These are phyloP conservation scores for Byssochlamys sp. DNA, from an alignment of 2,329 filamentous ascomycete genomes.

Conservation along the genomic window DNA sequence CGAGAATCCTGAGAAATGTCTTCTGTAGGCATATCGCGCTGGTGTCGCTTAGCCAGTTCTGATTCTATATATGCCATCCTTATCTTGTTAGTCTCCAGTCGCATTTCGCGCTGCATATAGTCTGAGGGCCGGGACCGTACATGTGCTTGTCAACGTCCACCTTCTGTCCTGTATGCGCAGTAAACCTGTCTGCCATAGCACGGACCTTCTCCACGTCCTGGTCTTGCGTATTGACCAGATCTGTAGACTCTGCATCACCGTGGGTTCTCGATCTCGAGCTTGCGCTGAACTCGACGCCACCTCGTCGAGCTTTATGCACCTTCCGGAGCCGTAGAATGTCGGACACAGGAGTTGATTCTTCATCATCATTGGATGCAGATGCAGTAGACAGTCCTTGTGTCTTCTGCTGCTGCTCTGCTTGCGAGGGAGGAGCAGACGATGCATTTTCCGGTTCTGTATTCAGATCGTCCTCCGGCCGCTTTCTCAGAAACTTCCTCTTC, in stretches of 20 bases:
- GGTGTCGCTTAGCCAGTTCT: slow-evolving; percentile 49
- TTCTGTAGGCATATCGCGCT: slow-evolving; percentile 13
- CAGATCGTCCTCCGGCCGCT: slow-evolving; percentile 23
- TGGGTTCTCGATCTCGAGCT: slow-evolving; percentile 15
- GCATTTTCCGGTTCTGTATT: slow-evolving; percentile 1
- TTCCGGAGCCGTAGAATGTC: slow-evolving; percentile 32
- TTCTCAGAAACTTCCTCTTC: slow-evolving; percentile 42
- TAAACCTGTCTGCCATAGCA: slow-evolving; percentile 44
- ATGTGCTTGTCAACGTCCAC: slow-evolving; percentile 54
- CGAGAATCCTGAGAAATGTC: slow-evolving; percentile 3
- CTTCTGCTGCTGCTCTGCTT: background rate
- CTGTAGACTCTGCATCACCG: slow-evolving; percentile 14
- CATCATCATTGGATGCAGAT: slow-evolving; percentile 8
- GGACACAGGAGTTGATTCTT: slow-evolving; percentile 14
- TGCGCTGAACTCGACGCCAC: slow-evolving; percentile 39
- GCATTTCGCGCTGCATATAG: slow-evolving; percentile 4
- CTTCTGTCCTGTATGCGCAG: slow-evolving; percentile 49
- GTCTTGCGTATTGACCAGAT: slow-evolving; percentile 21
- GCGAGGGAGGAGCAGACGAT: background rate
- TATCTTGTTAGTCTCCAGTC: slow-evolving; percentile 47
- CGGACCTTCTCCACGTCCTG: slow-evolving; percentile 26
- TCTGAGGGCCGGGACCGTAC: slow-evolving; percentile 37
- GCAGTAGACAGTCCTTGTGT: slow-evolving; percentile 4
- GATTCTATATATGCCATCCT: slow-evolving; percentile 60
- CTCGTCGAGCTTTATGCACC: slow-evolving; percentile 27